A percentile compares a stretch with the other conserved stretches of the same genome.
These are phyloP conservation scores for Quercus agrifolia DNA, from an alignment of 306 rosid species.

Conservation along the genomic window DNA sequence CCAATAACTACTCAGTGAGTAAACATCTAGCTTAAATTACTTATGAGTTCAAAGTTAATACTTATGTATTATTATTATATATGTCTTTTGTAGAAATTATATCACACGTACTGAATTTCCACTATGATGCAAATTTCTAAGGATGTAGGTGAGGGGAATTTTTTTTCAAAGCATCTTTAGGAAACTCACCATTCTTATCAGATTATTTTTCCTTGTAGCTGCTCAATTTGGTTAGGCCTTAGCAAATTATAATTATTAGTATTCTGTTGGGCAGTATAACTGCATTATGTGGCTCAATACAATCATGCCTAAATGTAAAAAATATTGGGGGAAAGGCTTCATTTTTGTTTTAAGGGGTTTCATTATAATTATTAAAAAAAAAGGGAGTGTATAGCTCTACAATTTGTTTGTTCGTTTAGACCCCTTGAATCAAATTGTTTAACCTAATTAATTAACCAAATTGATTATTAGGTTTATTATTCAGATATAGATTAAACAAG, in stretches of 20 bases:
- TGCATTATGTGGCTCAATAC: neutral
- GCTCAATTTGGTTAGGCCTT: neutral
- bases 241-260: neutral
- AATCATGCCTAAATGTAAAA: neutral
- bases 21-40: slow-evolving; percentile 2
- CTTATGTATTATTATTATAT: neutral
- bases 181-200: neutral
- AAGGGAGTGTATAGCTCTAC: no score
- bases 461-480: no score
- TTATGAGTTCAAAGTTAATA: neutral
- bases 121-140: neutral
- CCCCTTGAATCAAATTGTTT: no score
- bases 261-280: neutral
- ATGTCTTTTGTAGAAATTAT: neutral
- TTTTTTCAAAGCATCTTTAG: neutral
- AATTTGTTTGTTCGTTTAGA: no score
- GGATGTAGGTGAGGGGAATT: neutral
- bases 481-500: no score
- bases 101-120: neutral
- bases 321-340: neutral
- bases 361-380: neutral
- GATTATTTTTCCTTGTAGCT: neutral
- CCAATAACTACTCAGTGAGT: slow-evolving; percentile 84
- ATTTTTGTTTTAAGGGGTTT: neutral
- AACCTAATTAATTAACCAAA: no score